Percentiles rank a stretch among this genome's conserved stretches.
Conservation (phyloP, 306 rosid species). For the Glycyrrhiza uralensis region DNA sequence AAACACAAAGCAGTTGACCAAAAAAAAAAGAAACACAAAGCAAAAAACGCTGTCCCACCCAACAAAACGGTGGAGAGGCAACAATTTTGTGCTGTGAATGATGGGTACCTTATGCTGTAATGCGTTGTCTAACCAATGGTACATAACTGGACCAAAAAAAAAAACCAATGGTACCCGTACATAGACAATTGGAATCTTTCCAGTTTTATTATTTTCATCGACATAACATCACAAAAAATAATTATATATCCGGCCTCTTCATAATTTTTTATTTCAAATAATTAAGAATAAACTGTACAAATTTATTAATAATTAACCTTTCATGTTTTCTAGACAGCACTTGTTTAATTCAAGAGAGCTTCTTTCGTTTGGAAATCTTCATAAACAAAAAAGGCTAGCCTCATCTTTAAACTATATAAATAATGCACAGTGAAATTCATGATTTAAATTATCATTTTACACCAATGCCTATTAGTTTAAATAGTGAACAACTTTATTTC, state of each 20-base stretch:
- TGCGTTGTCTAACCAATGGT: constrained; percentile 32
- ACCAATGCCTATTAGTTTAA: too few species aligned
- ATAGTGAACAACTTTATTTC: too few species aligned
- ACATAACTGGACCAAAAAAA: too few species aligned
- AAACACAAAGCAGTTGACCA: constrained; percentile 25
- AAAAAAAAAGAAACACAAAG: constrained; percentile 25
- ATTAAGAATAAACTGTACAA: neutral
- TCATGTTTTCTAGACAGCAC: too few species aligned
- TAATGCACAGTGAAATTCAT: too few species aligned
- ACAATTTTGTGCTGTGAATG: neutral
- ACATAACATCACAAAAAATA: neutral
- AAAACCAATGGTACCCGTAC: neutral
- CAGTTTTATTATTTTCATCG: constrained; percentile 7
- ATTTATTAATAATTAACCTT: too few species aligned
- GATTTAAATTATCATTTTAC: too few species aligned
- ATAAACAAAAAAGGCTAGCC: too few species aligned
- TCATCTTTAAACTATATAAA: too few species aligned
- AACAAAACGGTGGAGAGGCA: constrained; percentile 15
- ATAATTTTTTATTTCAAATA: neutral
- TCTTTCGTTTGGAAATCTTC: too few species aligned
- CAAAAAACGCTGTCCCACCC: constrained; percentile 28
- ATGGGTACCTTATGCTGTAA: neutral
- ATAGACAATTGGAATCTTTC: constrained; percentile 12
- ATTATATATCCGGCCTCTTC: neutral
- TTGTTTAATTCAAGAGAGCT: too few species aligned